Conservation (phyloP, 768 basidiomycete genomes). For the Tylopilus rubrobrunneus region DNA sequence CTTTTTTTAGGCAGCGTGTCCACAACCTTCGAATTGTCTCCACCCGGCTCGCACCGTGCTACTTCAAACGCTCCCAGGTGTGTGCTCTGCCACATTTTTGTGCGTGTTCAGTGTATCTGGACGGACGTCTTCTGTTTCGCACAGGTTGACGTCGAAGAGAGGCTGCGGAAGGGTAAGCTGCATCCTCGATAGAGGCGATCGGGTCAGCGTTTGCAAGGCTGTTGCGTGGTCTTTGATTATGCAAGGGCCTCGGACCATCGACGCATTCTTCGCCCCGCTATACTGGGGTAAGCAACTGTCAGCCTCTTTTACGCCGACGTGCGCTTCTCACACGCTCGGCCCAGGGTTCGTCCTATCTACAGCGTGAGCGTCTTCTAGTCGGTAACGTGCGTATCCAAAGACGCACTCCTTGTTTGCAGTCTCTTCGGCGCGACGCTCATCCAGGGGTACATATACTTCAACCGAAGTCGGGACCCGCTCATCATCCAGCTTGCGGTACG, state of each 20-base stretch:
- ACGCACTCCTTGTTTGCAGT: neutral
- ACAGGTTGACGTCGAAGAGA: neutral
- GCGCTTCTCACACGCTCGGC: neutral
- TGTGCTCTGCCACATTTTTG: neutral
- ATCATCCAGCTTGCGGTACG: neutral
- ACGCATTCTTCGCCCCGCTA: neutral
- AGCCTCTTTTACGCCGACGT: neutral
- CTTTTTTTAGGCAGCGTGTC: neutral
- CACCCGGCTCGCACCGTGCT: neutral
- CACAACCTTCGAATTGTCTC: neutral
- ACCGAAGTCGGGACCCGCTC: neutral
- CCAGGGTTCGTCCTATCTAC: conserved; percentile 3
- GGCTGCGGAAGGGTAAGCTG: neutral
- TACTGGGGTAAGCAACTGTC: conserved; percentile 2
- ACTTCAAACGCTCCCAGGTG: neutral
- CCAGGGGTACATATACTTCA: conserved; percentile 6
- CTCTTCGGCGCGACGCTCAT: conserved; percentile 4
- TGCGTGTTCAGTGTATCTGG: neutral
- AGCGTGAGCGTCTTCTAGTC: neutral
- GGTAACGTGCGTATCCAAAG: neutral
- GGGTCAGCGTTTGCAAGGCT: neutral
- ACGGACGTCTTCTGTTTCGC: neutral
- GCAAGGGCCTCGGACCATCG: no score
- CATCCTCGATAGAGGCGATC: neutral
- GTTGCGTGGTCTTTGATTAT: neutral